These are phyloP conservation scores for Candida ortonii DNA, from an alignment of 805 yeast species.

Conservation along the genomic window DNA sequence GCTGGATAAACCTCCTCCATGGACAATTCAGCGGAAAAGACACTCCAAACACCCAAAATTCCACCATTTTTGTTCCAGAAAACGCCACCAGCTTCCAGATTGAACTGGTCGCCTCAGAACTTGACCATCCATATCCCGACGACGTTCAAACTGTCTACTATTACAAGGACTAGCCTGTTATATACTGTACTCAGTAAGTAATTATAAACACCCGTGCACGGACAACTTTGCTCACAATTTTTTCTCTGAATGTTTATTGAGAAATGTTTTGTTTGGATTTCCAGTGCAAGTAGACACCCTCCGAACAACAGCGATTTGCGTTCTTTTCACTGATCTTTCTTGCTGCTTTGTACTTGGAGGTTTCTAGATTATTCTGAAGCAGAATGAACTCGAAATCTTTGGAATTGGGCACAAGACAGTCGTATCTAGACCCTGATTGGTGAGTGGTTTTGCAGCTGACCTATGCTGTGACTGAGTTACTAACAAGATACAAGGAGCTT, in stretches of 20 bases:
- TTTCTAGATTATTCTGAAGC: too few relatives aligned
- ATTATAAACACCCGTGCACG: too few relatives aligned
- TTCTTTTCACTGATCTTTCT: too few relatives aligned
- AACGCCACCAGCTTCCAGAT: constrained; percentile 27
- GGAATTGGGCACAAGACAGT: constrained; percentile 4
- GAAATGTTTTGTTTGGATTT: background rate
- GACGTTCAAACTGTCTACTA: constrained; percentile 30
- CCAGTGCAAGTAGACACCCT: too few relatives aligned
- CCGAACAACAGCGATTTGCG: too few relatives aligned
- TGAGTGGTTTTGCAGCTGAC: constrained; percentile 5
- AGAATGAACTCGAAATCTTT: constrained; percentile 2
- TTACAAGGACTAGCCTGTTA: constrained; percentile 28
- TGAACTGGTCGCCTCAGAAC: constrained; percentile 21
- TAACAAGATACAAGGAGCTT: constrained; percentile 21
- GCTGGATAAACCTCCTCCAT: constrained; percentile 61
- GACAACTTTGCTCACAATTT: too few relatives aligned
- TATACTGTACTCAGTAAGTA: too few relatives aligned
- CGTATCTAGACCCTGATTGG: constrained; percentile 11
- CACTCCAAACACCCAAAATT: constrained; percentile 37
- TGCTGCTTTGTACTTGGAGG: too few relatives aligned
- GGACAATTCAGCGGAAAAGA: constrained; percentile 37
- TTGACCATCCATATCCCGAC: constrained; percentile 38
- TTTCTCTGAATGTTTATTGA: background rate
- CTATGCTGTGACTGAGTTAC: background rate
- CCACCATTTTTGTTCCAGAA: constrained; percentile 33